Conservation (phyloP, 139 green algal species). For the Chlorella sorokiniana region DNA sequence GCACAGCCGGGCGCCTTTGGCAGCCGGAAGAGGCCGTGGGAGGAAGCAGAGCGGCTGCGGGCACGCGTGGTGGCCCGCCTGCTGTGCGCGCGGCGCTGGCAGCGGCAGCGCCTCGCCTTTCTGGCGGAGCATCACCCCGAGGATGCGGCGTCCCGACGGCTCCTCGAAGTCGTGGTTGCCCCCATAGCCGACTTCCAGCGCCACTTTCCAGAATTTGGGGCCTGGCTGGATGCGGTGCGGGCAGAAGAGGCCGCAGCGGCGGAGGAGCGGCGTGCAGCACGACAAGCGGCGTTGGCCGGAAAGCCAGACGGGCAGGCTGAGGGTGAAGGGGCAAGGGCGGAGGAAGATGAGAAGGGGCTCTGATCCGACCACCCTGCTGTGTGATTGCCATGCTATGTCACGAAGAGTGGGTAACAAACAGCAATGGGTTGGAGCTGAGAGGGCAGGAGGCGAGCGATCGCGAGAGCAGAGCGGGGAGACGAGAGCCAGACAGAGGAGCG, state of each 20-base stretch:
- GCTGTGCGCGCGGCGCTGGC: constrained; percentile 6
- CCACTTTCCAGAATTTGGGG: not conserved
- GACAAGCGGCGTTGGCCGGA: not conserved
- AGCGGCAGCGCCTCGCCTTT: constrained; percentile 4
- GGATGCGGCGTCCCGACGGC: not conserved
- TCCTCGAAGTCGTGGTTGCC: constrained; percentile 3
- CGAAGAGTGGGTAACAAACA: no score
- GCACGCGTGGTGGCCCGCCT: constrained; percentile 5
- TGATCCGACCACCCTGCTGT: no score
- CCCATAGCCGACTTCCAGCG: not conserved
- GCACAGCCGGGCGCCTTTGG: not conserved
- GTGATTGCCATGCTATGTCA: no score
- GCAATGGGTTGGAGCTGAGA: no score
- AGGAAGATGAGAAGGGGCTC: not conserved
- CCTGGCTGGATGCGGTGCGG: not conserved
- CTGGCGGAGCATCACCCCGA: not conserved
- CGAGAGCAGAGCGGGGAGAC: no score
- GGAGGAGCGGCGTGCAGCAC: not conserved
- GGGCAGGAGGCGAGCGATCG: no score
- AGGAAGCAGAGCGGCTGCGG: not conserved
- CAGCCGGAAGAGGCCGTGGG: not conserved
- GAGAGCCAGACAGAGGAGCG: no score
- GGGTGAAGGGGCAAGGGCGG: not conserved
- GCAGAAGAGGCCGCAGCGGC: not conserved
- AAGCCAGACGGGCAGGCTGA: not conserved